Evolutionary conservation across 371 early-diverging fungal species (phyloP).

Genomic region (Mucor circinelloides): DNA sequence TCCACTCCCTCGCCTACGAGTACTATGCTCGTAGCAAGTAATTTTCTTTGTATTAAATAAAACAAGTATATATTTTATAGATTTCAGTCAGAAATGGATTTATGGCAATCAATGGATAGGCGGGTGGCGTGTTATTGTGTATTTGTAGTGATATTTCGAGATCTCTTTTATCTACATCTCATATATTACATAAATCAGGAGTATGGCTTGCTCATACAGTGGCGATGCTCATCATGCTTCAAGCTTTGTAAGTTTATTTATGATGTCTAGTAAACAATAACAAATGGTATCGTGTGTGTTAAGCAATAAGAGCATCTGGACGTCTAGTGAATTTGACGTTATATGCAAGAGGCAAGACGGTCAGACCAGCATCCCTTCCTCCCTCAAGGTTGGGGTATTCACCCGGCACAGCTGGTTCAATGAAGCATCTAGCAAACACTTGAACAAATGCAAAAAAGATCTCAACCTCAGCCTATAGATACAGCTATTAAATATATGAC

Average conservation of each 20-base stretch:
- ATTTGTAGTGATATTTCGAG: too few relatives aligned
- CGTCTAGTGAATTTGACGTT: slow-evolving; percentile 10
- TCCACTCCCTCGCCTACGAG: slow-evolving; percentile 90
- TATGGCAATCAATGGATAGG: not conserved
- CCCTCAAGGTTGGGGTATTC: not conserved
- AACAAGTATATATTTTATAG: not conserved
- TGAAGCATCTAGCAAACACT: not conserved
- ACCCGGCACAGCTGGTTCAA: not conserved
- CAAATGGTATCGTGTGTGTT: not conserved
- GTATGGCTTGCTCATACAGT: too few relatives aligned
- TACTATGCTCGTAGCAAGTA: slow-evolving; percentile 77
- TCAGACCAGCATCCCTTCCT: not conserved
- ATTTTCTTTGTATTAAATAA: not conserved
- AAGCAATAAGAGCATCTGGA: not conserved
- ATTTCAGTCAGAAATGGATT: not conserved
- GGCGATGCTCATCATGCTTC: too few relatives aligned
- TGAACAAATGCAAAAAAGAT: slow-evolving; percentile 7
- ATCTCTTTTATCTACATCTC: too few relatives aligned
- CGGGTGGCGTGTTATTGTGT: too few relatives aligned
- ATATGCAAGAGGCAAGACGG: not conserved
- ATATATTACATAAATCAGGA: too few relatives aligned
- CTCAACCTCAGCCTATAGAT: not conserved
- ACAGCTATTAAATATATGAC: too few relatives aligned
- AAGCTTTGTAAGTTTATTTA: too few relatives aligned
- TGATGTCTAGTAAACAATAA: too few relatives aligned